Percentiles rank a stretch among this genome's conserved stretches.
phyloP scores from a whole-genome alignment of 2,329 filamentous ascomycete genomes.

The Phyllosticta citribraziliensis region DNA sequence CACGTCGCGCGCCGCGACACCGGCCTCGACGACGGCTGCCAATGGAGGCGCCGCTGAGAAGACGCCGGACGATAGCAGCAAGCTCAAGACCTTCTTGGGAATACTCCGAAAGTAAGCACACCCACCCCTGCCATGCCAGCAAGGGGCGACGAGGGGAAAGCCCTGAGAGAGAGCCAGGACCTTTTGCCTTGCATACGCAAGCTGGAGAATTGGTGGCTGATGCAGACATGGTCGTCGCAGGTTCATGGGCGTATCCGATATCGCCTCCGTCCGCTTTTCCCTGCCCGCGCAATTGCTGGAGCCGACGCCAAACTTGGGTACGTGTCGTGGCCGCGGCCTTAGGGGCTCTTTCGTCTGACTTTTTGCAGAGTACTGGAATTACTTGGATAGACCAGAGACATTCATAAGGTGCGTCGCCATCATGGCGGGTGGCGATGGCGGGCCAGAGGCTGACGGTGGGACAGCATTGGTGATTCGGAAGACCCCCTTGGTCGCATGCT shows the following conservation, averaged over 20 bases:
- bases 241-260: slow-evolving; percentile 92
- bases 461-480: slow-evolving; percentile 74
- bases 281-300: slow-evolving; percentile 91
- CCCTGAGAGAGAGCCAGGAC: too few relatives aligned
- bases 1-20: slow-evolving; percentile 27
- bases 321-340: slow-evolving; percentile 14
- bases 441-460: slow-evolving; percentile 27
- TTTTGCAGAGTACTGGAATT: slow-evolving; percentile 85
- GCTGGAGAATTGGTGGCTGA: background rate
- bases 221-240: slow-evolving; percentile 35
- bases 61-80: slow-evolving; percentile 67
- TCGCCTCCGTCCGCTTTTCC: slow-evolving; percentile 91
- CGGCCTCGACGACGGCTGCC: slow-evolving; percentile 18
- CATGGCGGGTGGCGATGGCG: background rate
- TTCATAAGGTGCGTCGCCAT: slow-evolving; percentile 52
- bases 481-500: slow-evolving; percentile 90
- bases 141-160: background rate
- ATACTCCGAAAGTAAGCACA: slow-evolving; percentile 72
- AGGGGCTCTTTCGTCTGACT: background rate
- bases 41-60: slow-evolving; percentile 37
- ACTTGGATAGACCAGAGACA: slow-evolving; percentile 87
- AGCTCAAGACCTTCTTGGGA: slow-evolving; percentile 77
- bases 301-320: slow-evolving; percentile 82
- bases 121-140: background rate
- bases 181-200: too few relatives aligned